Conservation (phyloP, 352 stramenopile species). For the Pythium phragmitis region DNA sequence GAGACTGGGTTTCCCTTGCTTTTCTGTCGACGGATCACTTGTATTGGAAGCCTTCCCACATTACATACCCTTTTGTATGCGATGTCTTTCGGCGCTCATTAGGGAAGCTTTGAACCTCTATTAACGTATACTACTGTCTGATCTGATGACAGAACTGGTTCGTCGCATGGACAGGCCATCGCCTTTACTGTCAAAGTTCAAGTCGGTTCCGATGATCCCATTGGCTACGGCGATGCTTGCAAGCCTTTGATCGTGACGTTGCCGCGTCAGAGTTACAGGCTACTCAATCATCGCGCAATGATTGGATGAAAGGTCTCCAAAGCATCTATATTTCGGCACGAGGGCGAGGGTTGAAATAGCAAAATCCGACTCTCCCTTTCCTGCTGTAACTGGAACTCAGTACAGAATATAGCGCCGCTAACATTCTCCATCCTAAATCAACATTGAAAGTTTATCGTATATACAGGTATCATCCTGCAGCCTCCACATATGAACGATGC, state of each 20-base stretch:
- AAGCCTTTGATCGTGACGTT: conserved; percentile 18
- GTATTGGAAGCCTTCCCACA: background rate
- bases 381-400: too few relatives aligned
- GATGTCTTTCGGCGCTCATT: background rate
- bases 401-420: too few relatives aligned
- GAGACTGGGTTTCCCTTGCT: too few relatives aligned
- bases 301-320: conserved; percentile 16
- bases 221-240: conserved; percentile 9
- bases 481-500: too few relatives aligned
- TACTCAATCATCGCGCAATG: background rate
- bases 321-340: conserved; percentile 24
- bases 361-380: background rate
- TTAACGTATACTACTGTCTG: conserved; percentile 7
- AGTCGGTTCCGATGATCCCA: conserved; percentile 14
- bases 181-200: conserved; percentile 6
- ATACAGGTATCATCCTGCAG: too few relatives aligned
- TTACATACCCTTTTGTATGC: background rate
- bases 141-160: background rate
- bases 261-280: conserved; percentile 19
- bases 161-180: background rate
- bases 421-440: too few relatives aligned
- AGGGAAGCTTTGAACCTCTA: background rate
- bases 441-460: too few relatives aligned
- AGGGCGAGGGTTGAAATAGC: background rate
- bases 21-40: conserved; percentile 11